Percentiles rank a stretch among this genome's conserved stretches.
These are phyloP conservation scores for Salvia splendens DNA, from an alignment of 257 asterid genomes.

Conservation along the genomic window DNA sequence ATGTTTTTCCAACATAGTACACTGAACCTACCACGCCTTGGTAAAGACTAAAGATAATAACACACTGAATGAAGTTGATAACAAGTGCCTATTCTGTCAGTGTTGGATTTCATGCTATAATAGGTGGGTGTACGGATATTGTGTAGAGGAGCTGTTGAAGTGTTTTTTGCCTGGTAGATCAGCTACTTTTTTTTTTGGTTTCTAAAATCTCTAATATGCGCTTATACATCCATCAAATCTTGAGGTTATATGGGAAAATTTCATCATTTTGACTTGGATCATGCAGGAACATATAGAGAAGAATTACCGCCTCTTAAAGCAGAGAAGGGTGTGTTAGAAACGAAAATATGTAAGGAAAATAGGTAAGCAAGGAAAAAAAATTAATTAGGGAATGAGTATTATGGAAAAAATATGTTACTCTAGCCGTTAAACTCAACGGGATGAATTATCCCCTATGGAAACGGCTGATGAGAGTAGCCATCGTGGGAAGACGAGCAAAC, in stretches of 20 bases:
- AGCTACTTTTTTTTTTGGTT: constrained; percentile 43
- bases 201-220: no score
- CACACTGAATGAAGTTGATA: background rate
- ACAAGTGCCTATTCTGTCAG: constrained; percentile 1
- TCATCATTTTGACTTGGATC: background rate
- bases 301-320: constrained; percentile 55
- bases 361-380: no score
- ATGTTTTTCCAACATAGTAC: background rate
- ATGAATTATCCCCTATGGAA: no score
- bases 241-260: background rate
- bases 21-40: background rate
- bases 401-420: no score
- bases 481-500: no score
- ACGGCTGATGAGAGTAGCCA: no score
- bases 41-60: background rate
- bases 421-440: no score
- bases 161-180: constrained; percentile 88
- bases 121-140: constrained; percentile 79
- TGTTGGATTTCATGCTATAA: constrained; percentile 20
- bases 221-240: background rate
- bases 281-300: constrained; percentile 66
- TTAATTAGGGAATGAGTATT: no score
- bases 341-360: no score
- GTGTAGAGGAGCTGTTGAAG: constrained; percentile 88
- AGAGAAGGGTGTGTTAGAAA: constrained; percentile 56